Evolutionary conservation across 352 stramenopile species (phyloP), one percentile per base, ranked within the genome.

Genomic region (Salisapilia sapeloensis): DNA sequence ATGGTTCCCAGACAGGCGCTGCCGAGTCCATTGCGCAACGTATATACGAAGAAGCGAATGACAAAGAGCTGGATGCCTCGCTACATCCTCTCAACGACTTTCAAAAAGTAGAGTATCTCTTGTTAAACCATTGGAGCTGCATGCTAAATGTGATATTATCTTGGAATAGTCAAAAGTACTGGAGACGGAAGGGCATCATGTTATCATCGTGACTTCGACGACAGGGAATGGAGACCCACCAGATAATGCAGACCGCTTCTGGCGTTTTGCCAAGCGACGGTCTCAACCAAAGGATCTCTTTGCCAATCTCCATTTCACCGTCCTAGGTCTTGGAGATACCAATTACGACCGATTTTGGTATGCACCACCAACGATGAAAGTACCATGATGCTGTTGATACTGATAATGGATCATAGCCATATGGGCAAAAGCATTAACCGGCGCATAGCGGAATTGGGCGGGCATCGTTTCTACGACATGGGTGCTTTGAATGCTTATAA

Each of bases 281-380:
- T 82, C 62, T 33, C 72, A 85, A 36, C 62, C 72, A 6, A 63
- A 59, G 15, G 66, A 87, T 27, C 46, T 85, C 29, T 67, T 96
- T 19, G 33, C 46, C 30, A 70, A 79, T 23, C 44, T 94, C 2
- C 38, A 42, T 6, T 97, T 77, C 55, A 71, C 67, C 15, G 82
- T 97, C 16, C 64, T 98, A 4, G 92, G 51, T 6, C 57, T 98
- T 4, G 92, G 92, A 16, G 92, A 98, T 54, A 97, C 90, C 25
- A 98, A 98, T 59, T 98, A 98, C 50, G 85, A 96, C 63, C 76
- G 95, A 50, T 97, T 97, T 40, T 97, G 89, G 62, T 82, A 31
- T 38, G 46, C n/a, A n/a, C n/a, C n/a, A n/a, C n/a, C n/a, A n/a
- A 4, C 5, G 3, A 39, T 2, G 4, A 15, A 28, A 16, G 22